Evolutionary conservation across 257 asterid genomes (phyloP).

Genomic region (Solanum lignicaule): DNA sequence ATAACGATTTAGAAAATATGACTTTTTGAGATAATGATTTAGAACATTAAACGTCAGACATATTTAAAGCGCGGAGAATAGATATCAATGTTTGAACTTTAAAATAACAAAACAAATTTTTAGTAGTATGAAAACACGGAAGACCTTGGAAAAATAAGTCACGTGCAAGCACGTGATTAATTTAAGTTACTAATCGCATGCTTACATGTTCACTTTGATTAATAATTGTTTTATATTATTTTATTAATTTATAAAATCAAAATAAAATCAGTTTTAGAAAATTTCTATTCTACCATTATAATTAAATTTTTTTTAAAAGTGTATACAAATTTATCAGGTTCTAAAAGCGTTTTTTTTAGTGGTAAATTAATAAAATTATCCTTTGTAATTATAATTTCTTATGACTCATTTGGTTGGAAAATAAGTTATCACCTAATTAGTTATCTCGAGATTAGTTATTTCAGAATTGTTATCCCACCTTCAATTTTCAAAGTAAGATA

Average conservation of each 20-base stretch:
- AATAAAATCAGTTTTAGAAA: background rate
- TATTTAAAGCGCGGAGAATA: background rate
- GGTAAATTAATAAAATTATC: too few species aligned
- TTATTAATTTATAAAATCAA: background rate
- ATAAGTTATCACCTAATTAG: background rate
- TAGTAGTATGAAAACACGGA: background rate
- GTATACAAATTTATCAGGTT: background rate
- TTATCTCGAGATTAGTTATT: too few species aligned
- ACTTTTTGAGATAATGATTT: background rate
- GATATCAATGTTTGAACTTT: background rate
- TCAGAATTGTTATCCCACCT: too few species aligned
- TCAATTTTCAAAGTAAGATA: too few species aligned
- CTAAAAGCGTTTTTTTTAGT: background rate
- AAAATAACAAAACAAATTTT: background rate
- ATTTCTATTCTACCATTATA: background rate
- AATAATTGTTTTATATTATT: too few species aligned
- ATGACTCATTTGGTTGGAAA: background rate
- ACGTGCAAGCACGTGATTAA: slow-evolving; percentile 23
- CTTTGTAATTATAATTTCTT: too few species aligned
- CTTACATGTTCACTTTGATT: background rate
- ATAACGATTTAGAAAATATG: background rate
- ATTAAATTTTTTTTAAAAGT: too few species aligned
- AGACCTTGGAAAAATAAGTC: slow-evolving; percentile 9
- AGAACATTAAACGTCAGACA: background rate
- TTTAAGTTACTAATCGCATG: background rate